Evolutionary conservation across 2,329 filamentous ascomycete species (phyloP).

Genomic region (Ophiostoma perfectum): DNA sequence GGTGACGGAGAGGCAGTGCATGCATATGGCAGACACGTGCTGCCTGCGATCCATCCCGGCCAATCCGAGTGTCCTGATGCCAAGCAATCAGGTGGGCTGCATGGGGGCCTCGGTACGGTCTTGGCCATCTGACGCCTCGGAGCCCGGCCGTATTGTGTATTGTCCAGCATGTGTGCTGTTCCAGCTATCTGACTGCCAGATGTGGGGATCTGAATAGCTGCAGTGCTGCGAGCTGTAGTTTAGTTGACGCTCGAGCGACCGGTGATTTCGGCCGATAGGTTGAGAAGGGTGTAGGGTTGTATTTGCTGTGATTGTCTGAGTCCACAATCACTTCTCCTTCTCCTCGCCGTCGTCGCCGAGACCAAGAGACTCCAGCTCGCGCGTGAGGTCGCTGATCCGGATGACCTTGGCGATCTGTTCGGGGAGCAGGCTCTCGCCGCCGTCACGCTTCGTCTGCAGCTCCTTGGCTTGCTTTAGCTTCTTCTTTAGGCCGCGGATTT

Average conservation of each 20-base stretch:
- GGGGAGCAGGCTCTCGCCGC: slow-evolving; percentile 73
- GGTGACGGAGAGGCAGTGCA: slow-evolving; percentile 3
- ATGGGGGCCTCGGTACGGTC: background rate
- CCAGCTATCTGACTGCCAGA: background rate
- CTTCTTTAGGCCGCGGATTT: slow-evolving; percentile 85
- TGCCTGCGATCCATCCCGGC: slow-evolving; percentile 10
- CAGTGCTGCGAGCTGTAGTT: background rate
- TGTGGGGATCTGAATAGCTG: background rate
- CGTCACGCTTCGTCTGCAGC: slow-evolving; percentile 83
- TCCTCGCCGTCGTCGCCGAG: slow-evolving; percentile 62
- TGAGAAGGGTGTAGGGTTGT: too few relatives aligned
- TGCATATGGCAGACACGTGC: background rate
- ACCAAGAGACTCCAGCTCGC: slow-evolving; percentile 78
- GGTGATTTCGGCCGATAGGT: too few relatives aligned
- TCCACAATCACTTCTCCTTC: background rate
- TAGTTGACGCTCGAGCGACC: too few relatives aligned
- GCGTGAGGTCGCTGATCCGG: slow-evolving; percentile 88
- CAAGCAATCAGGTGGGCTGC: background rate
- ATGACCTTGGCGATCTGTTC: slow-evolving; percentile 98
- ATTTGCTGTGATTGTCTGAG: too few relatives aligned
- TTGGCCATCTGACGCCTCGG: background rate
- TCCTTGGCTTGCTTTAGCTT: slow-evolving; percentile 92
- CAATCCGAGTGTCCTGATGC: slow-evolving; percentile 11
- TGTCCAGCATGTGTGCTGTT: background rate
- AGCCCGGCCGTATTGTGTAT: background rate